Evolutionary conservation across 176 grass and related monocot species (phyloP), one percentile per base, ranked within the genome.

Genomic region (Guadua angustifolia): DNA sequence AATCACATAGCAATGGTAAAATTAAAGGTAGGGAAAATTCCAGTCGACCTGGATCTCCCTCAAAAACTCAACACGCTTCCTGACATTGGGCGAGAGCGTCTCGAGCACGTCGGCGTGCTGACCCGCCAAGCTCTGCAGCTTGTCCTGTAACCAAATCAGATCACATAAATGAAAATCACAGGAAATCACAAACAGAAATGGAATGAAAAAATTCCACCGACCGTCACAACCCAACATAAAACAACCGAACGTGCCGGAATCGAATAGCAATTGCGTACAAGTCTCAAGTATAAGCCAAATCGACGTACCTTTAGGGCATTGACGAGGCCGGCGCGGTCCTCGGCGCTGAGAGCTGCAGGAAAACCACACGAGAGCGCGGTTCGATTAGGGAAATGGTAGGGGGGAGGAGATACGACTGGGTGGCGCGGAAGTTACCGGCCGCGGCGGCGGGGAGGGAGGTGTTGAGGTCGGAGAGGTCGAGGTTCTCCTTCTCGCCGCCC

Each of bases 1-100:
- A 68, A 22, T 40, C 24, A 29, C 6, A 84, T 52, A 45, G 8
- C 53, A 82, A 72, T 47, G 7, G 29, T 18, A 11, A 72, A 66
- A 79, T 5, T 12, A 0, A 63, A 69, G 38, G 10, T 22, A 67
- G 62, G 11, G 40, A 29, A 18, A 52, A 8, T 78, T 11, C 45
- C 42, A 38, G 6, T 69, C 24, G 21, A 97, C 94, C 94, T 97
- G 92, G 72, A 97, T 90, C 38, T 74, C 89, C 75, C 82, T 90
- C 71, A 94, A 87, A 85, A 74, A 75, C 71, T 94, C 89, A 0
- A 94, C 94, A 13, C 91, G 94, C 83, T 90, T 94, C 89, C 92
- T 92, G 51, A 94, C 94, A 33, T 85, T 87, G 79, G 94, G 88
- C 17, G 89, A 77, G 14, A 97, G 91, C 57, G 84, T 69, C 69